These are phyloP conservation scores for Talaromyces sp. DNA, from an alignment of 2,329 filamentous ascomycete species.

Conservation along the genomic window DNA sequence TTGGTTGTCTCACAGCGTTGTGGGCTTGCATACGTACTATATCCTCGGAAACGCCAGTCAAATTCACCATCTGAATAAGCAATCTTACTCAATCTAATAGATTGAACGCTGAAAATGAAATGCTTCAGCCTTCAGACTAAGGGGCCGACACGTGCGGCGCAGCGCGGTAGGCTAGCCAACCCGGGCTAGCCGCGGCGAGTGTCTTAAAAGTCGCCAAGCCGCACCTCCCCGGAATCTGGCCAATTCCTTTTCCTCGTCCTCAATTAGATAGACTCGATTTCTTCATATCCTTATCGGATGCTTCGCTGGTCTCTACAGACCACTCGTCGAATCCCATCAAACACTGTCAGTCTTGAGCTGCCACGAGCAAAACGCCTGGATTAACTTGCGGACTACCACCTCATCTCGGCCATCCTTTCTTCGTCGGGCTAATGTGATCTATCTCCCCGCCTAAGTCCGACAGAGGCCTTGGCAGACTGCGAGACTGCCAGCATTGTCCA, in stretches of 20 bases:
- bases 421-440: neutral
- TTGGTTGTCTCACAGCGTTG: neutral
- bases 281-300: neutral
- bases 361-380: neutral
- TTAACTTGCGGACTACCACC: neutral
- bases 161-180: neutral
- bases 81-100: too few relatives aligned
- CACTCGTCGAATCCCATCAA: neutral
- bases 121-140: neutral
- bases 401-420: neutral
- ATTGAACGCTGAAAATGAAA: neutral
- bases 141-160: neutral
- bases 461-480: conserved; percentile 4
- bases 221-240: neutral
- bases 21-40: too few relatives aligned
- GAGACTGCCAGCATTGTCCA: neutral
- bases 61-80: neutral
- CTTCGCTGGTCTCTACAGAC: neutral
- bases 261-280: neutral
- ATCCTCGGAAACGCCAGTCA: neutral
- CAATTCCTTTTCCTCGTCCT: neutral
- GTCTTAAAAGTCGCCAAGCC: neutral
- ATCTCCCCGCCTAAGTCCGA: neutral
- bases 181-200: neutral
- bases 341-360: neutral